phyloP scores from a whole-genome alignment of 2,329 filamentous ascomycete genomes.

The Fusarium kyushuense region DNA sequence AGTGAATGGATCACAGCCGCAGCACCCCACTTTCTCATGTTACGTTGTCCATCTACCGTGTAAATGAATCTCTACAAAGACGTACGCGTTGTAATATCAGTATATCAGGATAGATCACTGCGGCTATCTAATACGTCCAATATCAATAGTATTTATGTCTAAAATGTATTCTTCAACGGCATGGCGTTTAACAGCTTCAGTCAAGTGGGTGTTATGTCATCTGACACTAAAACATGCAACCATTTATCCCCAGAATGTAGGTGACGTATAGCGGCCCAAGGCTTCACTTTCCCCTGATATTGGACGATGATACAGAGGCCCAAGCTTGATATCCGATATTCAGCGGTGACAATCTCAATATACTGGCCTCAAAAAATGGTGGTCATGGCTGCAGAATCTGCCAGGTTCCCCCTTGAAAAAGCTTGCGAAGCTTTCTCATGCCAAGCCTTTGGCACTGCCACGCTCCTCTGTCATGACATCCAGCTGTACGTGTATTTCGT shows the following conservation, averaged over 20 bases:
- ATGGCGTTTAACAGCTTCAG: background rate
- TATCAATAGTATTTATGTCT: too few relatives aligned
- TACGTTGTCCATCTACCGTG: slow-evolving; percentile 10
- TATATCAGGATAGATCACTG: background rate
- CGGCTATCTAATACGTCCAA: too few relatives aligned
- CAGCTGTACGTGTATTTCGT: slow-evolving; percentile 1
- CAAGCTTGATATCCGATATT: slow-evolving; percentile 9
- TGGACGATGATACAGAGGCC: slow-evolving; percentile 8
- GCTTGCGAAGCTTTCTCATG: slow-evolving; percentile 34
- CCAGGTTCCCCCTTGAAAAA: slow-evolving; percentile 14
- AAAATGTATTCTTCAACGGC: background rate
- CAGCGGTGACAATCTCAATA: slow-evolving; percentile 22
- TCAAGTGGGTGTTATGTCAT: slow-evolving; percentile 7
- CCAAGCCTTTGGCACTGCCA: slow-evolving; percentile 43
- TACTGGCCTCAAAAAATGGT: slow-evolving; percentile 16
- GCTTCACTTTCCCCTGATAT: slow-evolving; percentile 1
- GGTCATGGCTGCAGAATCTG: slow-evolving; percentile 2
- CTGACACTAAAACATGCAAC: slow-evolving; percentile 17
- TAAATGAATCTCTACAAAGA: background rate
- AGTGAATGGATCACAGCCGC: slow-evolving; percentile 47
- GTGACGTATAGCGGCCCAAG: slow-evolving; percentile 32
- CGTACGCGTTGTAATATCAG: background rate
- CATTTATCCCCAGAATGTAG: slow-evolving; percentile 10
- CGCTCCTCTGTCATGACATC: slow-evolving; percentile 28
- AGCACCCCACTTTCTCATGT: slow-evolving; percentile 23